Conservation (phyloP, 352 stramenopile genomes). For the Pythium guiyangense region DNA sequence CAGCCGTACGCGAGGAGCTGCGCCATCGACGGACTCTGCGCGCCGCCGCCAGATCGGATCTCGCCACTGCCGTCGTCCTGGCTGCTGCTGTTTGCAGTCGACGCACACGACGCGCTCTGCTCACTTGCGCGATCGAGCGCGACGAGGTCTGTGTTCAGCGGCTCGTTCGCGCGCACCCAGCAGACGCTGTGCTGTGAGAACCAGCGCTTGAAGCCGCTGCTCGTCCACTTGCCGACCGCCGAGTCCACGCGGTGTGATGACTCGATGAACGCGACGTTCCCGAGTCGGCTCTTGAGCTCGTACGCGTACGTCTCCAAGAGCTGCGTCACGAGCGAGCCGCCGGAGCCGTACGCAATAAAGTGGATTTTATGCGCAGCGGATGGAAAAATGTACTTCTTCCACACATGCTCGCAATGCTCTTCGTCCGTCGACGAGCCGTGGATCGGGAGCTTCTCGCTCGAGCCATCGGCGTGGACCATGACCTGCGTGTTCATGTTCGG, state of each 20-base stretch:
- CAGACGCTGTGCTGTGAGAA: conserved; percentile 79
- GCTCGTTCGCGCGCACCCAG: conserved; percentile 65
- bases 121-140: conserved; percentile 12
- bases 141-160: conserved; percentile 53
- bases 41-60: background rate
- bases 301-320: conserved; percentile 78
- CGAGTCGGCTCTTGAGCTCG: conserved; percentile 75
- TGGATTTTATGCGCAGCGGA: conserved; percentile 81
- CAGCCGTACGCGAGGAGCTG: conserved; percentile 57
- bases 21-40: conserved; percentile 25
- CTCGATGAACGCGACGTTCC: conserved; percentile 86
- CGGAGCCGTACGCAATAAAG: conserved; percentile 87
- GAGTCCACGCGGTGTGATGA: conserved; percentile 76
- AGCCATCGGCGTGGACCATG: conserved; percentile 52
- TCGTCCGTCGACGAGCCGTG: conserved; percentile 76
- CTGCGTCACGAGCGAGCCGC: conserved; percentile 70
- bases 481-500: conserved; percentile 89
- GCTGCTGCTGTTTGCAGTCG: conserved; percentile 18
- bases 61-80: conserved; percentile 11
- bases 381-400: conserved; percentile 84
- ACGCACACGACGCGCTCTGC: conserved; percentile 18
- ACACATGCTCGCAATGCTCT: conserved; percentile 88
- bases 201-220: conserved; percentile 59
- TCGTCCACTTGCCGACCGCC: conserved; percentile 27
- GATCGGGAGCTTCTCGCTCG: conserved; percentile 70